Evolutionary conservation across 768 basidiomycete genomes (phyloP), one percentile per base, ranked within the genome.

Genomic region (Plicaturopsis crispa): DNA sequence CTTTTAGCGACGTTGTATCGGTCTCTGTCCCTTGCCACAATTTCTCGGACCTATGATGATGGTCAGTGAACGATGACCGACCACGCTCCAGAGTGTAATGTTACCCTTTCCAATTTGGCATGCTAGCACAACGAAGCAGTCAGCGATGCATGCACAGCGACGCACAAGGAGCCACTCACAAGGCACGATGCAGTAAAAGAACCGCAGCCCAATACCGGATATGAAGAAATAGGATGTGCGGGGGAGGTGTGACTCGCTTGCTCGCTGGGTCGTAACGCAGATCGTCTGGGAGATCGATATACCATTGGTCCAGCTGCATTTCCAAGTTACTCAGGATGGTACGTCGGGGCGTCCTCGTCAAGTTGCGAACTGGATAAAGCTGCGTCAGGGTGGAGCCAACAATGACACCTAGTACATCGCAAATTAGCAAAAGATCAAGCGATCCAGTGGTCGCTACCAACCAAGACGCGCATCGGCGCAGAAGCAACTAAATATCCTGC

Each of bases 181-280:
- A 89, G 12, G 82, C 84, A 36, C 86, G 72, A 55, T 88, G 73
- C 26, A 88, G 65, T 24, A 89, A 62, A 10, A 89, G 63, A 4
- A 88, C 78, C 13, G 82, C 69, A 5, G 74, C 76, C 75, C 83
- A 84, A 53, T 89, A 88, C 45, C 83, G 69, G 40, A 84, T 67
- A 47, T 89, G 82, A 30, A 88, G 60, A 33, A 75, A 69, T 21
- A 87, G 54, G 18, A 87, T 67, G 38, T 80, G 75, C 1, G 85
- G 80, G 4, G 79, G 70, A 6, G 81, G 80, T 7, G 63, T 54
- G 6, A 56, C 60, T 34, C 73, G 64, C 48, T 72, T 71, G 46
- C 67, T 75, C 10, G 70, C 60, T 24, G 72, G 59, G 44, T 82
- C 78, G 49, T 73, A 81, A 33, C 70, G 68, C 18, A 89, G 65